These are phyloP conservation scores for Recurvomyces mirabilis DNA, from an alignment of 495 filamentous ascomycete species.

Conservation along the genomic window DNA sequence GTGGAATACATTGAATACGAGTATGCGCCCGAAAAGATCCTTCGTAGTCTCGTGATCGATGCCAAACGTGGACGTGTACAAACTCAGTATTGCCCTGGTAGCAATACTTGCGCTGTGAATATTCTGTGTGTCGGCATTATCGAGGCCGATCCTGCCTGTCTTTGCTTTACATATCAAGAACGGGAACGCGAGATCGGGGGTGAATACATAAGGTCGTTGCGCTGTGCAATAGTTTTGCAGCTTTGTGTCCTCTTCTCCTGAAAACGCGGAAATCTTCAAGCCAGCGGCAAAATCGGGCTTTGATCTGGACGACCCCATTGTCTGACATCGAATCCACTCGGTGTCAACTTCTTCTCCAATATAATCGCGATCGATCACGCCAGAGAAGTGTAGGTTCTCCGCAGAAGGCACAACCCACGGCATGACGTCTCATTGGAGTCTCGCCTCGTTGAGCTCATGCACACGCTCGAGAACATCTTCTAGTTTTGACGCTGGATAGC, in stretches of 20 bases:
- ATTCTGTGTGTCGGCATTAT: neutral
- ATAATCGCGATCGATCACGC: neutral
- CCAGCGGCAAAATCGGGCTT: neutral
- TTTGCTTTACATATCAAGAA: neutral
- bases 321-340: neutral
- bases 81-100: neutral
- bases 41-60: neutral
- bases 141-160: neutral
- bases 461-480: neutral
- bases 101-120: neutral
- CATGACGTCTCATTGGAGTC: slow-evolving; percentile 1
- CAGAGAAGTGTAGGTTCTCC: slow-evolving; percentile 1
- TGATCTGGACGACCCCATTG: neutral
- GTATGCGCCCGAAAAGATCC: neutral
- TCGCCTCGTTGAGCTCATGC: neutral
- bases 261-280: neutral
- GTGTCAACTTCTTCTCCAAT: neutral
- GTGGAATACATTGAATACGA: slow-evolving; percentile 5
- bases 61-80: neutral
- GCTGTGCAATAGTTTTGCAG: neutral
- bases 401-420: neutral
- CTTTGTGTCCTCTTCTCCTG: neutral
- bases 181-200: neutral
- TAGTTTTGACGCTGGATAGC: neutral
- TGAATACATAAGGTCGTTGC: neutral